These are phyloP conservation scores for Plasmodium coatneyi DNA, from an alignment of 169 alveolate species.

Conservation along the genomic window DNA sequence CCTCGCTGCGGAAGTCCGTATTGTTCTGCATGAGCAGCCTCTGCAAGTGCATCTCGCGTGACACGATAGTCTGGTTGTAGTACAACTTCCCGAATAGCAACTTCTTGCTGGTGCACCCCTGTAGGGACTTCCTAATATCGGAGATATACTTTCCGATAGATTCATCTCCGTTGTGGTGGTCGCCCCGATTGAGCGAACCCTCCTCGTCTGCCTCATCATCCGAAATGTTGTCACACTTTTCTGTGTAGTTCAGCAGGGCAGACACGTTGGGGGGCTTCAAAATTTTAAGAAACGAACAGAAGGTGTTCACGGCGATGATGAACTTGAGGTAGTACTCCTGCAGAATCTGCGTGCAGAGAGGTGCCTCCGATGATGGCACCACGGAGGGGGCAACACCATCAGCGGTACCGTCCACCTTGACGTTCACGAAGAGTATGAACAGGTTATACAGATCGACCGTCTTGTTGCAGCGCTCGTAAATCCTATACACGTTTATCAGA, in stretches of 20 bases:
- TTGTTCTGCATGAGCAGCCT: conserved; percentile 22
- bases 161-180: not conserved
- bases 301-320: conserved; percentile 23
- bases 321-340: conserved; percentile 68
- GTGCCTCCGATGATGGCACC: not conserved
- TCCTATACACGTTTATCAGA: conserved; percentile 31
- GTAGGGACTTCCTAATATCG: conserved; percentile 57
- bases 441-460: conserved; percentile 37
- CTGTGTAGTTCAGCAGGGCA: conserved; percentile 51
- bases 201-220: conserved; percentile 8
- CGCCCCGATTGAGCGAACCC: no score
- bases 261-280: conserved; percentile 65
- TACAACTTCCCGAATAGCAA: conserved; percentile 52
- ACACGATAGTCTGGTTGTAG: conserved; percentile 30
- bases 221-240: not conserved
- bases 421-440: conserved; percentile 25
- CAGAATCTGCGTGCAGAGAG: conserved; percentile 1
- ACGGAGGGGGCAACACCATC: not conserved
- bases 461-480: conserved; percentile 47
- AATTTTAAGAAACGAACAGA: conserved; percentile 44
- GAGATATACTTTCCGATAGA: conserved; percentile 11
- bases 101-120: conserved; percentile 71
- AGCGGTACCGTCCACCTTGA: conserved; percentile 24
- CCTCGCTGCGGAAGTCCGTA: not conserved
- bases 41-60: conserved; percentile 45